These are phyloP conservation scores for Ampelomyces quisqualis DNA, from an alignment of 2,329 filamentous ascomycete genomes.

Conservation along the genomic window DNA sequence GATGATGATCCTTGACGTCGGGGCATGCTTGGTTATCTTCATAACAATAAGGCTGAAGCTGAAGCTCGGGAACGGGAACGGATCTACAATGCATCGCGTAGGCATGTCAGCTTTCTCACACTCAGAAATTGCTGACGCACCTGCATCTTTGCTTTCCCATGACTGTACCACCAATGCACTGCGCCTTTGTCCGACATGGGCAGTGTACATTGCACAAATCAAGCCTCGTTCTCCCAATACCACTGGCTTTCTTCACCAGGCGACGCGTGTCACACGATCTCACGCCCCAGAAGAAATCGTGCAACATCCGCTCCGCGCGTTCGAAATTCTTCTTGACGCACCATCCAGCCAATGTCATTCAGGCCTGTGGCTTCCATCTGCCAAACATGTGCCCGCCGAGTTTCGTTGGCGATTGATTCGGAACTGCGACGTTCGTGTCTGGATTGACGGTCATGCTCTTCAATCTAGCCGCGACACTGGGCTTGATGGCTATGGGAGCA, in stretches of 20 bases:
- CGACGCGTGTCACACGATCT: conserved; percentile 26
- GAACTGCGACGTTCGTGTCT: conserved; percentile 23
- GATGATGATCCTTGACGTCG: no score
- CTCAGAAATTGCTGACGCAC: no score
- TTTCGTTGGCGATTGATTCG: conserved; percentile 31
- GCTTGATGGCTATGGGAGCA: conserved; percentile 41
- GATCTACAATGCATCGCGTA: no score
- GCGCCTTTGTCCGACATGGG: no score
- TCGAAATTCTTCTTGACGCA: conserved; percentile 15
- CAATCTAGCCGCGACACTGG: conserved; percentile 41
- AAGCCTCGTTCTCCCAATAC: background rate
- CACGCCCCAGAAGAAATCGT: background rate
- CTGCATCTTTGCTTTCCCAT: no score
- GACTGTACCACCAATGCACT: no score
- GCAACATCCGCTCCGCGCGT: conserved; percentile 11
- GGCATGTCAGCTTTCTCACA: no score
- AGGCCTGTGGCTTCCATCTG: conserved; percentile 45
- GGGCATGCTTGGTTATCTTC: no score
- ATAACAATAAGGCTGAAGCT: no score
- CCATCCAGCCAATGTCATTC: conserved; percentile 39
- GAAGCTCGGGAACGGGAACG: no score
- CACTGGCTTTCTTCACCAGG: conserved; percentile 36
- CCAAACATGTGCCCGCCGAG: conserved; percentile 45
- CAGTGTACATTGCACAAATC: no score
- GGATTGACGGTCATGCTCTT: conserved; percentile 41